These are phyloP conservation scores for Hymenoscyphus linearis DNA, from an alignment of 2,329 filamentous ascomycete species.

Conservation along the genomic window DNA sequence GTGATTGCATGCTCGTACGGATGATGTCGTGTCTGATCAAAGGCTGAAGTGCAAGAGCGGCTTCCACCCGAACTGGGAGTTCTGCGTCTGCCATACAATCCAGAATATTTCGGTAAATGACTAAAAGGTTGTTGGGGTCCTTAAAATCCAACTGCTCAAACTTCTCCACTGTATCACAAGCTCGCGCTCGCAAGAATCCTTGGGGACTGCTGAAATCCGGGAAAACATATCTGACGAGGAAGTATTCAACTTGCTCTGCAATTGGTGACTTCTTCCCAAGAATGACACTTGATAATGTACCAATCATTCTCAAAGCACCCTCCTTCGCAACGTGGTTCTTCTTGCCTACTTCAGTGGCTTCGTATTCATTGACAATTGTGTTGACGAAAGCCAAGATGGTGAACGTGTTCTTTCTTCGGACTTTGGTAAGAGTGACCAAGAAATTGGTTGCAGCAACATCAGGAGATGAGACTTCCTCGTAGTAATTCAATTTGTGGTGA, in stretches of 20 bases:
- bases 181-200: slow-evolving; percentile 87
- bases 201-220: slow-evolving; percentile 92
- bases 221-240: slow-evolving; percentile 97
- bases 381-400: slow-evolving; percentile 94
- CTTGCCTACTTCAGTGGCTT: slow-evolving; percentile 74
- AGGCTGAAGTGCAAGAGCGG: slow-evolving; percentile 87
- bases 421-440: slow-evolving; percentile 88
- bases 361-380: slow-evolving; percentile 88
- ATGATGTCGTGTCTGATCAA: slow-evolving; percentile 95
- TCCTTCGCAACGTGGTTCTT: slow-evolving; percentile 96
- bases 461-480: slow-evolving; percentile 91
- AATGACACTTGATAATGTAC: slow-evolving; percentile 87
- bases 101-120: slow-evolving; percentile 94
- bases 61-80: slow-evolving; percentile 88
- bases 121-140: slow-evolving; percentile 89
- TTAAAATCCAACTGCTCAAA: slow-evolving; percentile 97
- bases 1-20: slow-evolving; percentile 90
- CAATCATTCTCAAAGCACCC: slow-evolving; percentile 94
- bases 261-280: slow-evolving; percentile 98
- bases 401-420: slow-evolving; percentile 91
- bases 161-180: slow-evolving; percentile 96
- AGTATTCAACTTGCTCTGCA: slow-evolving; percentile 95
- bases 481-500: slow-evolving; percentile 95
- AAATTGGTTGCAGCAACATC: slow-evolving; percentile 97
- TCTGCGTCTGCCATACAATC: slow-evolving; percentile 95